A percentile compares a stretch with the other conserved stretches of the same genome.
Evolutionary conservation across 2,329 filamentous ascomycete genomes (phyloP).

Genomic region (Fusarium cyanostomum): DNA sequence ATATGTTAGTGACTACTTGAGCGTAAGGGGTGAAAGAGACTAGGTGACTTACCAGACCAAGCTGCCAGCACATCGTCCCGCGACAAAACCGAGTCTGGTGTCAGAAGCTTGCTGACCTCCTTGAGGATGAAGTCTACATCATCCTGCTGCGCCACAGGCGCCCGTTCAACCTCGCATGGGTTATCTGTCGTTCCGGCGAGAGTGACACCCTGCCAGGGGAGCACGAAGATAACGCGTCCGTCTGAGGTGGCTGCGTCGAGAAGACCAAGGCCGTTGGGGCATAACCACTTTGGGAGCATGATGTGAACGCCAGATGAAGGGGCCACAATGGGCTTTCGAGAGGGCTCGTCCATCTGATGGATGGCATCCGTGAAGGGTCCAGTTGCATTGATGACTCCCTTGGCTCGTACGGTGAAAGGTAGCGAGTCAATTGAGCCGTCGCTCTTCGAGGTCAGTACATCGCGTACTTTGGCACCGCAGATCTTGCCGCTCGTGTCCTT

Average conservation of each 20-base stretch:
- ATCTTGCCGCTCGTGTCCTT: constrained; percentile 77
- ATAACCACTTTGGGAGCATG: constrained; percentile 81
- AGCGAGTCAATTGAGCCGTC: constrained; percentile 61
- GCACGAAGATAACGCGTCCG: constrained; percentile 87
- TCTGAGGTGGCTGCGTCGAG: constrained; percentile 83
- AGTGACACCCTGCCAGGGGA: constrained; percentile 88
- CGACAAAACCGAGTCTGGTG: constrained; percentile 78
- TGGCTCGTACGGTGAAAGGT: constrained; percentile 77
- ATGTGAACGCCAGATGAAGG: constrained; percentile 86
- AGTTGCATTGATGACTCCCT: constrained; percentile 85
- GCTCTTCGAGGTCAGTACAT: constrained; percentile 69
- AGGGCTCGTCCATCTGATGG: constrained; percentile 80
- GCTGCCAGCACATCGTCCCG: constrained; percentile 81
- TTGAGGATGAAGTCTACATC: constrained; percentile 85
- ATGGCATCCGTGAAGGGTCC: constrained; percentile 84
- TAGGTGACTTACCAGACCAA: constrained; percentile 71
- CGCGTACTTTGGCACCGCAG: constrained; percentile 67
- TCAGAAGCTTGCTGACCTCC: constrained; percentile 79
- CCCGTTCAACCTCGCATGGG: constrained; percentile 71
- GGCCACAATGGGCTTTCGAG: constrained; percentile 76
- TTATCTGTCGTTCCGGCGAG: constrained; percentile 86
- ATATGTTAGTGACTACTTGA: constrained; percentile 25
- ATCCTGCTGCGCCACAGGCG: constrained; percentile 77
- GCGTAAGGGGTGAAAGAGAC: too few species aligned
- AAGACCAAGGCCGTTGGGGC: constrained; percentile 81